Percentiles rank a stretch among this genome's conserved stretches.
These are phyloP conservation scores for Paramecium bursaria DNA, from an alignment of 73 alveolate genomes.

Conservation along the genomic window DNA sequence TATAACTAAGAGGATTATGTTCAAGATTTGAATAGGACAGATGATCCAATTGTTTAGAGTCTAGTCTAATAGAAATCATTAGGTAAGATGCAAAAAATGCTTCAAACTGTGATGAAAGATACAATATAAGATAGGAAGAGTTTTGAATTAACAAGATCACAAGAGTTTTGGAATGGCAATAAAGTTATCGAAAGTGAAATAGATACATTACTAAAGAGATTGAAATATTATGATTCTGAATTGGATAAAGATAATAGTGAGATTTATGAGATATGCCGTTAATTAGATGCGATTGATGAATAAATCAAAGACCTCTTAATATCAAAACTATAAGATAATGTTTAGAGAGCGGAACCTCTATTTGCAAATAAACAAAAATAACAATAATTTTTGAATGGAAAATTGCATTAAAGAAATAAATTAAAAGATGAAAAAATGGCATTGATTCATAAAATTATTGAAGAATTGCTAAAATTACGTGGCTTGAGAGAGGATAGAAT, in stretches of 20 bases:
- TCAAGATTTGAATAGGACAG: conserved; percentile 19
- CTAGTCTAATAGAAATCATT: conserved; percentile 21
- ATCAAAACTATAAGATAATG: conserved; percentile 65
- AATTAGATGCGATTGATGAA: conserved; percentile 66
- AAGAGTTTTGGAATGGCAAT: conserved; percentile 65
- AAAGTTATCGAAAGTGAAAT: conserved; percentile 63
- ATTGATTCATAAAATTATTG: conserved; percentile 53
- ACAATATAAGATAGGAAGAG: conserved; percentile 47
- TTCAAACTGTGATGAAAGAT: conserved; percentile 55
- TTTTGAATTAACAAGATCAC: conserved; percentile 52
- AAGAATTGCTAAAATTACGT: conserved; percentile 13
- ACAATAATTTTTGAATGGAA: conserved; percentile 51
- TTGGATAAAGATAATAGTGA: conserved; percentile 60
- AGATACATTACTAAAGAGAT: conserved; percentile 17
- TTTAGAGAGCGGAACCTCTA: conserved; percentile 67
- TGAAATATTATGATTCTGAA: conserved; percentile 63
- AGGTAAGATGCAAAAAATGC: conserved; percentile 62
- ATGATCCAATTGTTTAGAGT: conserved; percentile 41
- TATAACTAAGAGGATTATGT: conserved; percentile 16
- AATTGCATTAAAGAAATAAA: conserved; percentile 56
- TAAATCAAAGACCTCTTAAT: conserved; percentile 37
- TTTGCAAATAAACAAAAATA: conserved; percentile 56
- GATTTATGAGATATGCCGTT: conserved; percentile 58
- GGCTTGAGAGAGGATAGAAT: conserved; percentile 62
- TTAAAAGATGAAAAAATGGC: conserved; percentile 69